These are phyloP conservation scores for Colletotrichum sp. DNA, from an alignment of 2,329 filamentous ascomycete species.

Conservation along the genomic window DNA sequence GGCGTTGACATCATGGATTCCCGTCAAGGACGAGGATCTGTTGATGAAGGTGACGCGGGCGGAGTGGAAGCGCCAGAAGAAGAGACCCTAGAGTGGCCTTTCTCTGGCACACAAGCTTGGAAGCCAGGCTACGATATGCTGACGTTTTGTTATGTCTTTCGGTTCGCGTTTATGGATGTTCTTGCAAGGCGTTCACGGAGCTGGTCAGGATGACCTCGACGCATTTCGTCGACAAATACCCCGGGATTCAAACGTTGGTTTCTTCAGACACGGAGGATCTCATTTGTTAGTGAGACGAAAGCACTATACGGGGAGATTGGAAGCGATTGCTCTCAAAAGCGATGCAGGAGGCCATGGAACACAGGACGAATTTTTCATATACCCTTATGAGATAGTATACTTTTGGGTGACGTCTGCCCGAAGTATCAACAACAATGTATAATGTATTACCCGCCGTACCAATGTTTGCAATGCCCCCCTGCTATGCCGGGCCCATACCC, in stretches of 20 bases:
- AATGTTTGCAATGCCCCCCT: not conserved
- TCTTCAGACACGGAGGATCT: not conserved
- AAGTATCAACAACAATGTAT: constrained; percentile 5
- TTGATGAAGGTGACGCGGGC: constrained; percentile 89
- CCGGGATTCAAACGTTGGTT: not conserved
- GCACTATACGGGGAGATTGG: not conserved
- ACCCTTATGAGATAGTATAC: not conserved
- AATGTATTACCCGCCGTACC: not conserved
- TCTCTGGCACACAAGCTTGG: constrained; percentile 1
- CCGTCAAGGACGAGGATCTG: constrained; percentile 91
- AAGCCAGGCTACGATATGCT: not conserved
- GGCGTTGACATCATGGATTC: constrained; percentile 90
- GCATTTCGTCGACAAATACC: constrained; percentile 8
- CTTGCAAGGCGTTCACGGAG: constrained; percentile 13
- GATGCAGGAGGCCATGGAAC: not conserved
- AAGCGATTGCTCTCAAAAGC: not conserved
- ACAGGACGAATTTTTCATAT: constrained; percentile 3
- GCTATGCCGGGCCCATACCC: not conserved
- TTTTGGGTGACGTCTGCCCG: not conserved
- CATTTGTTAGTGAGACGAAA: not conserved
- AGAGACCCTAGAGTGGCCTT: constrained; percentile 34
- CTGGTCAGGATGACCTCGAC: not conserved
- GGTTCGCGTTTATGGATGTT: not conserved
- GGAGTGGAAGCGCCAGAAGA: constrained; percentile 77
- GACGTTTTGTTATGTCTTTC: not conserved